A percentile compares a stretch with the other conserved stretches of the same genome.
Conservation (phyloP, 495 filamentous ascomycete genomes). For the Lophiostoma macrostomum region DNA sequence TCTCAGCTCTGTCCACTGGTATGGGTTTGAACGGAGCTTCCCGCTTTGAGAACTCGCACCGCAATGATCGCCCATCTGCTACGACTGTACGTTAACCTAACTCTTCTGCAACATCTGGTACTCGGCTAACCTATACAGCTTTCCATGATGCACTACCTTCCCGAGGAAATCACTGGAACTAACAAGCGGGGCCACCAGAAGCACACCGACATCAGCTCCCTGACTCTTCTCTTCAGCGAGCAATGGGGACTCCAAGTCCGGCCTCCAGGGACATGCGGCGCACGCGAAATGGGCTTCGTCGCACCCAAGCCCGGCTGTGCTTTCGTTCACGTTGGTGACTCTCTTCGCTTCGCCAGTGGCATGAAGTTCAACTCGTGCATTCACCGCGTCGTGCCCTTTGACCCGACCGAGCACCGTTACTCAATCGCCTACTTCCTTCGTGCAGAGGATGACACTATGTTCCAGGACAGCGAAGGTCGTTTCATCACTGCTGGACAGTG, state of each 20-base stretch:
- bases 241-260: conserved; percentile 59
- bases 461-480: conserved; percentile 51
- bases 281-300: conserved; percentile 52
- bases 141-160: conserved; percentile 32
- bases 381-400: conserved; percentile 55
- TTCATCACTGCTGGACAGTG: conserved; percentile 50
- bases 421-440: conserved; percentile 59
- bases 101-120: conserved; percentile 44
- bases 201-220: conserved; percentile 58
- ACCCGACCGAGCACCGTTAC: conserved; percentile 52
- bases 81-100: conserved; percentile 39
- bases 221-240: conserved; percentile 56
- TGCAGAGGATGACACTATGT: conserved; percentile 52
- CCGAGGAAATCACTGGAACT: conserved; percentile 1
- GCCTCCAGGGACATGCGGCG: conserved; percentile 39
- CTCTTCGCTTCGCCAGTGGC: conserved; percentile 51
- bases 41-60: conserved; percentile 54
- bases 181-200: conserved; percentile 40
- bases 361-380: conserved; percentile 53
- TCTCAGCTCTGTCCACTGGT: conserved; percentile 49
- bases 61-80: conserved; percentile 49
- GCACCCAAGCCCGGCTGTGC: conserved; percentile 49
- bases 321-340: conserved; percentile 59
- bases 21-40: conserved; percentile 43
- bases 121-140: conserved; percentile 39